Evolutionary conservation across 2,329 filamentous ascomycete species (phyloP).

Genomic region (Arthroderma sp.): DNA sequence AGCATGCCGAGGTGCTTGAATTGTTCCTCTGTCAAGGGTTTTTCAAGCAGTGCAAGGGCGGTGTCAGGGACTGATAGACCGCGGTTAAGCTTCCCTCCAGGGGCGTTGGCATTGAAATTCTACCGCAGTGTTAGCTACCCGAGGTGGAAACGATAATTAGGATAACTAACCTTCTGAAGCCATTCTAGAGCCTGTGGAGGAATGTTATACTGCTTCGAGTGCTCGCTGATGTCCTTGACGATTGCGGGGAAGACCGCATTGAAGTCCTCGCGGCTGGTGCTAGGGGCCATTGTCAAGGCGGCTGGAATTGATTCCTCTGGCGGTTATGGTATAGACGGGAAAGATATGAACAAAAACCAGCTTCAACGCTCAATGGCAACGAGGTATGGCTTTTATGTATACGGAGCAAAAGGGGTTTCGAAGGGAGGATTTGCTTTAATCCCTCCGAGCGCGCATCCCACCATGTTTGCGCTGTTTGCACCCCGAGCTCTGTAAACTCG

Average conservation of each 20-base stretch:
- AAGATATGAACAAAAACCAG: background rate
- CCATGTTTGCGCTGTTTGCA: slow-evolving; percentile 24
- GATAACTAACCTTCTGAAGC: slow-evolving; percentile 59
- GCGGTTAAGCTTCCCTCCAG: slow-evolving; percentile 96
- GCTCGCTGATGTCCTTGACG: slow-evolving; percentile 65
- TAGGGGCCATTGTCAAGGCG: slow-evolving; percentile 49
- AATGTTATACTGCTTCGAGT: slow-evolving; percentile 71
- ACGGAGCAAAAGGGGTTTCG: background rate
- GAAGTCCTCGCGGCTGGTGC: slow-evolving; percentile 61
- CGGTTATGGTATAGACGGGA: background rate
- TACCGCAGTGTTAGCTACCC: slow-evolving; percentile 29
- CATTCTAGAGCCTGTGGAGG: slow-evolving; percentile 70
- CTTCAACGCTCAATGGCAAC: background rate
- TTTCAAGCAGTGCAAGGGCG: slow-evolving; percentile 20
- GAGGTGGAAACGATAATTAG: background rate
- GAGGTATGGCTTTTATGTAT: background rate
- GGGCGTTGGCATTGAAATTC: slow-evolving; percentile 72
- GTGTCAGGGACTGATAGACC: slow-evolving; percentile 58
- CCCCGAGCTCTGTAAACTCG: background rate
- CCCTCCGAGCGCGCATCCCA: background rate
- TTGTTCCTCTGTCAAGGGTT: slow-evolving; percentile 47
- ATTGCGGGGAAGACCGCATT: slow-evolving; percentile 82
- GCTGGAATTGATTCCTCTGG: background rate
- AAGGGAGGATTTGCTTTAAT: background rate
- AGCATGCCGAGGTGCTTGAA: slow-evolving; percentile 80